These are phyloP conservation scores for Macrocybe sp. DNA, from an alignment of 1,284 basidiomycete species.

Conservation along the genomic window DNA sequence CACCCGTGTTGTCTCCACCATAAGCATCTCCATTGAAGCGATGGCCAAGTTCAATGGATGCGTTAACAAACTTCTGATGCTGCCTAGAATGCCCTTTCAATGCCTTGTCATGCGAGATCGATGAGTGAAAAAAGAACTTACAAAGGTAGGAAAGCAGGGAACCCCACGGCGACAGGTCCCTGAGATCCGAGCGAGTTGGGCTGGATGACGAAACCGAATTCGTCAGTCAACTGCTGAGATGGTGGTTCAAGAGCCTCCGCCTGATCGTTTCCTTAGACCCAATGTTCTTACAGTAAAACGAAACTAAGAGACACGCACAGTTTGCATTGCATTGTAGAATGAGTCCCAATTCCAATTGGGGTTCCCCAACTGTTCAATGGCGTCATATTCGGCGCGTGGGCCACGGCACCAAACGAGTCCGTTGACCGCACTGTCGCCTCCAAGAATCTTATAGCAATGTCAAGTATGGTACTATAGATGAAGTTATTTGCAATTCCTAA, in stretches of 20 bases:
- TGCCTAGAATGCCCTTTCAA: conserved; percentile 12
- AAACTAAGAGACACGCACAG: not conserved
- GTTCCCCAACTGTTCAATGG: conserved; percentile 25
- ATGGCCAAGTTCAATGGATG: conserved; percentile 25
- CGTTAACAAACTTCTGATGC: conserved; percentile 24
- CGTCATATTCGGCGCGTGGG: conserved; percentile 27
- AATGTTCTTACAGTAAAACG: not conserved
- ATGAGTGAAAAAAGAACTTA: conserved; percentile 7
- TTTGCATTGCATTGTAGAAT: conserved; percentile 13
- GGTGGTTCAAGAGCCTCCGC: conserved; percentile 11
- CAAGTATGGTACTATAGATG: not conserved
- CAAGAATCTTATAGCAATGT: conserved; percentile 16
- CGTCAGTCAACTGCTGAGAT: conserved; percentile 7
- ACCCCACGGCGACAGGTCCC: conserved; percentile 24
- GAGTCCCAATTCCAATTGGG: conserved; percentile 17
- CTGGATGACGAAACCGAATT: conserved; percentile 21
- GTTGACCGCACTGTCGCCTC: conserved; percentile 29
- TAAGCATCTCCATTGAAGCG: conserved; percentile 22
- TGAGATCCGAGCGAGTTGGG: conserved; percentile 18
- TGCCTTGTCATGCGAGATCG: not conserved
- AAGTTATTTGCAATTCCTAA: conserved; percentile 4
- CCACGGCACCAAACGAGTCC: conserved; percentile 31
- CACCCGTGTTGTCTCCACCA: conserved; percentile 24
- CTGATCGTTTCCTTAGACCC: conserved; percentile 1
- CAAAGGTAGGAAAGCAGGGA: conserved; percentile 24